Conservation (phyloP, 2,329 filamentous ascomycete genomes). For the Colletotrichum somersetense region DNA sequence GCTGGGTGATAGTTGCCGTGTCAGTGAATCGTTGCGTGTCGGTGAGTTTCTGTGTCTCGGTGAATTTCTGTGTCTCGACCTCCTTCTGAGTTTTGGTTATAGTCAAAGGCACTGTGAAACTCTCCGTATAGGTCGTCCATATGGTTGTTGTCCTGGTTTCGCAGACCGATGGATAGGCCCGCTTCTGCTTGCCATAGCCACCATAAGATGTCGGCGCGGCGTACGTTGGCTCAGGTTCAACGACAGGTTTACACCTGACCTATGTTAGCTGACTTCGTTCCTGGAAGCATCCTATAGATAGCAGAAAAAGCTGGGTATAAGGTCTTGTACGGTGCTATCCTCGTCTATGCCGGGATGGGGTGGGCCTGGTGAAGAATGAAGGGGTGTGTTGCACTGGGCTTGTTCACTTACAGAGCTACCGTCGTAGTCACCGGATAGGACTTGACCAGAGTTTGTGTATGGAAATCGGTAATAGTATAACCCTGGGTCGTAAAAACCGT, state of each 20-base stretch:
- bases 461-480: conserved; percentile 35
- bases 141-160: conserved; percentile 41
- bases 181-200: conserved; percentile 7
- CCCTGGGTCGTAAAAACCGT: conserved; percentile 35
- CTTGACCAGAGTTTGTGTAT: conserved; percentile 25
- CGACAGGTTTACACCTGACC: conserved; percentile 19
- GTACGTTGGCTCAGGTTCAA: conserved; percentile 19
- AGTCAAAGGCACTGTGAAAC: conserved; percentile 2
- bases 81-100: conserved; percentile 35
- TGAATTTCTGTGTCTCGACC: conserved; percentile 14
- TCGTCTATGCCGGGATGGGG: neutral
- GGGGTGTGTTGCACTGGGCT: neutral
- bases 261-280: neutral
- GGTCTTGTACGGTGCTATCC: neutral
- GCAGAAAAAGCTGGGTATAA: no score
- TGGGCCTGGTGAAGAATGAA: neutral
- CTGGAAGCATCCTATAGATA: neutral
- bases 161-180: conserved; percentile 31
- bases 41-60: conserved; percentile 7
- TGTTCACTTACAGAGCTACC: conserved; percentile 30
- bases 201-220: conserved; percentile 23
- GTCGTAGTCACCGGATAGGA: conserved; percentile 43
- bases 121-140: conserved; percentile 41
- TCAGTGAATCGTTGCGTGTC: conserved; percentile 28
- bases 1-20: conserved; percentile 31